A percentile compares a stretch with the other conserved stretches of the same genome.
Conservation (phyloP, 257 asterid genomes). For the Thymus quinquecostatus region DNA sequence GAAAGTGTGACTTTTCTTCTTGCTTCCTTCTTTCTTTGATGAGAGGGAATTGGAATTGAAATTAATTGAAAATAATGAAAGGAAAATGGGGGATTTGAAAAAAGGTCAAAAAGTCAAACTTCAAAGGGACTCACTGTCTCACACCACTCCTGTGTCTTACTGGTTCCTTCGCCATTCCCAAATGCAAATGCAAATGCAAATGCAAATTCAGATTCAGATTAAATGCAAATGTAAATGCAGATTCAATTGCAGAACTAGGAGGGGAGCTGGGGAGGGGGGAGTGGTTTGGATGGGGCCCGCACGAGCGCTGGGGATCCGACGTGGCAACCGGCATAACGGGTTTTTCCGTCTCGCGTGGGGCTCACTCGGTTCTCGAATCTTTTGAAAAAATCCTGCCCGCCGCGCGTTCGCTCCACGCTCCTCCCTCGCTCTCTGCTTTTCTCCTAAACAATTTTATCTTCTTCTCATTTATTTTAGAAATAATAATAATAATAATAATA, state of each 20-base stretch:
- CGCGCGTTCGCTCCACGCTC: conserved; percentile 22
- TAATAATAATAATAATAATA: too few species aligned
- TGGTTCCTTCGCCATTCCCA: conserved; percentile 32
- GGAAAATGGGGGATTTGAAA: too few species aligned
- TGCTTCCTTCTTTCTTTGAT: conserved; percentile 1
- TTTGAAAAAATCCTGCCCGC: conserved; percentile 31
- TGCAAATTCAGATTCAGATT: conserved; percentile 33
- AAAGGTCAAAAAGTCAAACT: conserved; percentile 68
- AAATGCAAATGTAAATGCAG: conserved; percentile 36
- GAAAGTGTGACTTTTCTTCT: conserved; percentile 88
- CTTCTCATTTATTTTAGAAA: too few species aligned
- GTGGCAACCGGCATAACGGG: conserved; percentile 32
- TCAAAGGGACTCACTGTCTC: conserved; percentile 38
- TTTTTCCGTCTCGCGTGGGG: conserved; percentile 43
- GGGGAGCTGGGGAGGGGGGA: conserved; percentile 17
- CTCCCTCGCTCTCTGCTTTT: background rate
- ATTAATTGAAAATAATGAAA: too few species aligned
- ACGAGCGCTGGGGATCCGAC: conserved; percentile 5
- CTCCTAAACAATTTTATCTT: background rate
- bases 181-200: conserved; percentile 26
- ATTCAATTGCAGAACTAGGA: conserved; percentile 33
- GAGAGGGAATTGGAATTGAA: background rate
- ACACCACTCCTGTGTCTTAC: conserved; percentile 58
- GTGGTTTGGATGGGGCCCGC: conserved; percentile 7
- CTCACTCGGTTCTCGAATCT: conserved; percentile 25